phyloP scores from a whole-genome alignment of 768 basidiomycete genomes.

The Kwoniella newhampshirensis region DNA sequence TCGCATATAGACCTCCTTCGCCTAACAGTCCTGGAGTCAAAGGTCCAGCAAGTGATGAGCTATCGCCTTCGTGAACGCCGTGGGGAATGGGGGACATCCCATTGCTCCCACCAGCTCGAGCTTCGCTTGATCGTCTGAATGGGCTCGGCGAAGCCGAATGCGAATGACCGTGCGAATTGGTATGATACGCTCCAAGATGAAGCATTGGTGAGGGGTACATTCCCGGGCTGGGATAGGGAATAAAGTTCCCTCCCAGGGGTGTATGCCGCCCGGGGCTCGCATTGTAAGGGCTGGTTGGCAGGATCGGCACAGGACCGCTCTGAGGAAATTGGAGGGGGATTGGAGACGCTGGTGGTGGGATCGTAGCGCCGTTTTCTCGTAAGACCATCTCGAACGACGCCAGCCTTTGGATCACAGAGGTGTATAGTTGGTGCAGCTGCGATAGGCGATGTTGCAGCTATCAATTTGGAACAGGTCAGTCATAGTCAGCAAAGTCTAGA shows the following conservation, averaged over 20 bases:
- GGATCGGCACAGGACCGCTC: conserved; percentile 2
- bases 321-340: conserved; percentile 13
- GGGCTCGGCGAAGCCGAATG: conserved; percentile 11
- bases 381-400: conserved; percentile 9
- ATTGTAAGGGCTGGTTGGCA: conserved; percentile 13
- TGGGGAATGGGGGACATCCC: not conserved
- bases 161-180: conserved; percentile 17
- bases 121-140: conserved; percentile 9
- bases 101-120: not conserved
- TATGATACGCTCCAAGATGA: conserved; percentile 18
- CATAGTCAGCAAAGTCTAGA: conserved; percentile 1
- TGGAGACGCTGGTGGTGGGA: conserved; percentile 16
- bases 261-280: conserved; percentile 10
- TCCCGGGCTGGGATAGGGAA: conserved; percentile 34
- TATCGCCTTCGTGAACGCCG: not conserved
- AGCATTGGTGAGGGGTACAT: conserved; percentile 39
- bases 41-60: conserved; percentile 16
- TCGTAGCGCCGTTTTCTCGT: conserved; percentile 8
- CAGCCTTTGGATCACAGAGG: conserved; percentile 2
- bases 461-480: not conserved
- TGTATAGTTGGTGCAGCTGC: conserved; percentile 19
- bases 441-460: conserved; percentile 14
- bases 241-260: conserved; percentile 15
- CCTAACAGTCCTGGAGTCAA: conserved; percentile 29
- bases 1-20: conserved; percentile 10